Conservation (phyloP, 129 eudicot genomes). For the Calendula officinalis region DNA sequence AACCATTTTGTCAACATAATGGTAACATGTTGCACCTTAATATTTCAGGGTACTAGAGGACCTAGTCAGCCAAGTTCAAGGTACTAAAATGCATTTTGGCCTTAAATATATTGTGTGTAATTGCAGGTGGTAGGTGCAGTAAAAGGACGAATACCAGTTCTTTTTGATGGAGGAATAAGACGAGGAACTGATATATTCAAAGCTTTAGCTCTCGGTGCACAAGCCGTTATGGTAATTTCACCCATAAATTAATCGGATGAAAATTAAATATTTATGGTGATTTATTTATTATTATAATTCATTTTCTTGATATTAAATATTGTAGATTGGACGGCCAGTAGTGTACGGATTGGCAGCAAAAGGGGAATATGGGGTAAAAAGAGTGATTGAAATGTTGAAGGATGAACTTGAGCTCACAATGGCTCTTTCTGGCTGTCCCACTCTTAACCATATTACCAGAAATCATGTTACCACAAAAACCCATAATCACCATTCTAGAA, state of each 20-base stretch:
- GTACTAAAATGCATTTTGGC: too few species aligned
- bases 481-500: constrained; percentile 19
- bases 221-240: constrained; percentile 63
- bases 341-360: constrained; percentile 81
- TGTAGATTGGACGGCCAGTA: too few species aligned
- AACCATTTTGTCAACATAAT: too few species aligned
- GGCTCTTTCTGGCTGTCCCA: constrained; percentile 71
- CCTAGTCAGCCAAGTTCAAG: too few species aligned
- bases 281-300: neutral
- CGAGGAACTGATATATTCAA: constrained; percentile 87
- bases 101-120: neutral
- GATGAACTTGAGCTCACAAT: constrained; percentile 74
- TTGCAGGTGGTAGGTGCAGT: constrained; percentile 67
- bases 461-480: constrained; percentile 46
- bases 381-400: constrained; percentile 62
- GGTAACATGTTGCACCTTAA: too few species aligned
- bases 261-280: too few species aligned
- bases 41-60: too few species aligned
- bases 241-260: neutral
- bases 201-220: constrained; percentile 91
- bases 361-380: constrained; percentile 59
- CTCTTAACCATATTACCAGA: constrained; percentile 56
- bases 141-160: constrained; percentile 60
- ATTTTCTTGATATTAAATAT: neutral
- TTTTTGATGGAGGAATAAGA: constrained; percentile 78